Evolutionary conservation across 371 early-diverging fungal genomes (phyloP), one percentile per base, ranked within the genome.

Genomic region (Cladochytrium tenue): DNA sequence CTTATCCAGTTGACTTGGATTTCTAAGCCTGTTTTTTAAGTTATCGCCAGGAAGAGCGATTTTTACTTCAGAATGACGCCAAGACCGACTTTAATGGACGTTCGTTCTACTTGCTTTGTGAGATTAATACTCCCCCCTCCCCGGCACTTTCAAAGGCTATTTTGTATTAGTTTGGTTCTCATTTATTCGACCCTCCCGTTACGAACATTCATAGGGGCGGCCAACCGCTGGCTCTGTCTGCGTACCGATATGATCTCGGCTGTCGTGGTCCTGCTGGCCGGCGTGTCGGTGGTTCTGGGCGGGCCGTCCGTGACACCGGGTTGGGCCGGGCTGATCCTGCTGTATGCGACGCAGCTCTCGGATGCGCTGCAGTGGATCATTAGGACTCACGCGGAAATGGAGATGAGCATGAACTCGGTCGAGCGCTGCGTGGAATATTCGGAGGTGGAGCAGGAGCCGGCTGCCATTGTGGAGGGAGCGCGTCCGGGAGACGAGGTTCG

Each of bases 151-250:
- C n/a, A n/a, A n/a, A n/a, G n/a, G n/a, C n/a, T n/a, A n/a, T n/a
- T n/a, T n/a, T n/a, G n/a, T n/a, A n/a, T n/a, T n/a, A n/a, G n/a
- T n/a, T n/a, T n/a, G n/a, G n/a, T n/a, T n/a, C n/a, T n/a, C n/a
- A n/a, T n/a, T n/a, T n/a, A n/a, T n/a, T n/a, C n/a, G n/a, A n/a
- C n/a, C n/a, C n/a, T n/a, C n/a, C n/a, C n/a, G n/a, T n/a, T n/a
- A n/a, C n/a, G n/a, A n/a, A n/a, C n/a, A n/a, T n/a, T n/a, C n/a
- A n/a, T 20, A 43, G 43, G 94, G 94, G 89, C 88, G 1, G 84
- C 88, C 51, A 95, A 95, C 81, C 89, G 94, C 51, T 96, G 96
- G 97, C 80, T 95, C 23, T 85, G 85, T 56, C 68, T 91, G 51
- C 91, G 96, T 51, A 87, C 90, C 5, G 93, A 93, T 36, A 35